Percentiles rank a stretch among this genome's conserved stretches.
Evolutionary conservation across 2,329 filamentous ascomycete species (phyloP).

Genomic region (Trichoderma citrinoviride): DNA sequence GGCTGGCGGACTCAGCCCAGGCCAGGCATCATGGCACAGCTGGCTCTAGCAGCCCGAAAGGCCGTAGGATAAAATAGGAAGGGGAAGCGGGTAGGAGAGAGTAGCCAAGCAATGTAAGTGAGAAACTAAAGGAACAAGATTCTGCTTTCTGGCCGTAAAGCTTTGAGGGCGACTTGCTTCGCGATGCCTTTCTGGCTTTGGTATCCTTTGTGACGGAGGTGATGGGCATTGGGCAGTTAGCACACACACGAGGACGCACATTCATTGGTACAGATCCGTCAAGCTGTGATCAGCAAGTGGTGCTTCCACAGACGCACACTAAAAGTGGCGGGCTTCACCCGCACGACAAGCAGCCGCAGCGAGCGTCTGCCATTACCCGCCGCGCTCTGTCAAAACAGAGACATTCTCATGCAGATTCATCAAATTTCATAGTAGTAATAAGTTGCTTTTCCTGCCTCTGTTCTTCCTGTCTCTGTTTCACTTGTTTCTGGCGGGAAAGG

Average conservation of each 20-base stretch:
- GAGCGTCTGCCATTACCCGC: background rate
- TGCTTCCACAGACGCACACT: constrained; percentile 15
- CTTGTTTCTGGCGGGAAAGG: background rate
- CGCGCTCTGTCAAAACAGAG: background rate
- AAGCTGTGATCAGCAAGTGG: constrained; percentile 19
- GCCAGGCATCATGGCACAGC: constrained; percentile 17
- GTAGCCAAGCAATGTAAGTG: background rate
- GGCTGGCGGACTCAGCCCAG: constrained; percentile 12
- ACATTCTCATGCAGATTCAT: background rate
- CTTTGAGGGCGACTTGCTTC: background rate
- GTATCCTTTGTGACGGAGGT: background rate
- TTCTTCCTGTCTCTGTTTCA: background rate
- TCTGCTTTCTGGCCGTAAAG: background rate
- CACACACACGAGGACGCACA: no score
- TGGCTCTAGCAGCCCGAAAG: constrained; percentile 11
- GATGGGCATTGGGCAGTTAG: no score
- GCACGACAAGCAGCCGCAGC: constrained; percentile 12
- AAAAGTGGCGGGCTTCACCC: constrained; percentile 1
- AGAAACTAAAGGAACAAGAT: background rate
- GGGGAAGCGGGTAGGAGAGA: constrained; percentile 2
- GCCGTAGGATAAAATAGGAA: constrained; percentile 9
- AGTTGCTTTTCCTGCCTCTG: background rate
- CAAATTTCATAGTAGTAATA: no score
- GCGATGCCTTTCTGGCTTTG: background rate
- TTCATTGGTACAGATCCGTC: background rate